A percentile compares a stretch with the other conserved stretches of the same genome.
phyloP scores from a whole-genome alignment of 345 rosid species.

The Eucalyptus leucophloia region DNA sequence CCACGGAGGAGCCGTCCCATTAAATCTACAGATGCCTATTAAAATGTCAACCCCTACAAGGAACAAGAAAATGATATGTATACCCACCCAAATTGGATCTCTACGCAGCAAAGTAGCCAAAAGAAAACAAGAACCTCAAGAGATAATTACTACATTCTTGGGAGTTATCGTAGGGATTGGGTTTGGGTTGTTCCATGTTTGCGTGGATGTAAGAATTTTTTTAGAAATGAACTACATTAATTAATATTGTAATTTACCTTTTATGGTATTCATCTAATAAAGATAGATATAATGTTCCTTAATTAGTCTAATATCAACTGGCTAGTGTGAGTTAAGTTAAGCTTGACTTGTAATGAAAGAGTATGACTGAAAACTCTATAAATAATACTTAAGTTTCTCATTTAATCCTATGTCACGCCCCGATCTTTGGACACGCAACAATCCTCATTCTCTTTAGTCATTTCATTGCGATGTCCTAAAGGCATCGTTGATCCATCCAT shows the following conservation, averaged over 20 bases:
- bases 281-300: too few relatives aligned
- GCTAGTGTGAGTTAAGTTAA: fast-evolving
- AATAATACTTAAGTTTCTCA: fast-evolving
- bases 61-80: not conserved
- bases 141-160: not conserved
- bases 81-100: not conserved
- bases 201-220: fast-evolving
- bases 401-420: fast-evolving
- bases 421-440: fast-evolving
- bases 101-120: not conserved
- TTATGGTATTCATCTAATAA: too few relatives aligned
- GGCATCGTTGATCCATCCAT: fast-evolving
- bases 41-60: not conserved
- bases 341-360: fast-evolving
- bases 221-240: fast-evolving
- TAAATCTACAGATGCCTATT: not conserved
- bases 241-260: too few relatives aligned
- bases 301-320: too few relatives aligned
- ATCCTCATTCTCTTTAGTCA: too few relatives aligned
- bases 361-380: too few relatives aligned
- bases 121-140: not conserved
- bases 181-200: not conserved
- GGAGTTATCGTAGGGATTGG: not conserved
- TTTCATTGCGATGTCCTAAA: fast-evolving
- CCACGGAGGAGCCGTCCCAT: not conserved